Base-by-base conservation (phyloP, 2,329 filamentous ascomycete species). In the Emergomyces pasteurianus region DNA sequence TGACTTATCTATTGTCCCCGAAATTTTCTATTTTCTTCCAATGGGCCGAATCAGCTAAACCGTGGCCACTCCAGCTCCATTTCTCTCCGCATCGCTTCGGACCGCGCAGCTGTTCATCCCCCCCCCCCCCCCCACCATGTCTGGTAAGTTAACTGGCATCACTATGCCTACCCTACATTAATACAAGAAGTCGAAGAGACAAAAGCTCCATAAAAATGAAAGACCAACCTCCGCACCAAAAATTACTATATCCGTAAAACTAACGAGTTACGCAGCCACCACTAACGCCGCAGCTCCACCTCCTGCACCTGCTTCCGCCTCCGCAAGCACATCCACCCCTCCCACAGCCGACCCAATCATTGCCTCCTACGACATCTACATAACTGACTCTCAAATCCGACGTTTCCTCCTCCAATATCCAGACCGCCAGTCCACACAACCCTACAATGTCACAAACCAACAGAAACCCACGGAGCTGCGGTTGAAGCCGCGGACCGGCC, bases 381-480 rank as follows among this genome's bases (percentile, higher is more conserved):
- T 96, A 71, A 96, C 92, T 67, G 87, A 90, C 26, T 78, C 81
- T 23, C 82, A 88, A 53, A 80, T 85, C 4, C 85, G 84, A 62
- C 83, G 91, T 62, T 87, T 92, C 68, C 83, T 97, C 64, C 83
- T 99, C 53, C 92, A 97, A 77, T 95, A 95, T 74, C 87, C 92
- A 31, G 75, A 78, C 63, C 88, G 89, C 64, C 80, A 80, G 46
- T 79, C 84, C 61, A 79, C 83, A 47, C 81, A 86, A 64, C 80
- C 83, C 6, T 87, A 88, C 74, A 82, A 82, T 60, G 80, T 83
- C 26, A 71, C 75, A 14, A 75, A 77, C 58, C 75, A 77, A 18
- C 79, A 82, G 36, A 79, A 81, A 60, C 88, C 92, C 12, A 78
- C 83, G 18, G 85, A 88, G 67, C 79, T 97, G 68, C 90, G 92